Conservation (phyloP, 2,329 filamentous ascomycete genomes). For the Sclerotinia sclerotiorum region DNA sequence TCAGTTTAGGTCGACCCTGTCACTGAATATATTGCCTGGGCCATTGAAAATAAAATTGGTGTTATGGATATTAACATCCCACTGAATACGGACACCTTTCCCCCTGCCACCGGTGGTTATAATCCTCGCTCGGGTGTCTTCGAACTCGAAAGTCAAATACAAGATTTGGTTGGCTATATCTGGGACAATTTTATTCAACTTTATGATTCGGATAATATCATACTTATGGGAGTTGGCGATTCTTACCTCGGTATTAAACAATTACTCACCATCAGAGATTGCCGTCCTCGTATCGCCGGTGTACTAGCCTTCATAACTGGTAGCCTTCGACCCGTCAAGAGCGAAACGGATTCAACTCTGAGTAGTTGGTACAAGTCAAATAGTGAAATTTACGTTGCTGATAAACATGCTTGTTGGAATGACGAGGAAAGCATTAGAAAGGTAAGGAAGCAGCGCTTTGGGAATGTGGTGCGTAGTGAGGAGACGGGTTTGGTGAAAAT, state of each 20-base stretch:
- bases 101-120: slow-evolving; percentile 8
- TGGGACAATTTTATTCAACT: slow-evolving; percentile 98
- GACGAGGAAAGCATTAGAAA: slow-evolving; percentile 60
- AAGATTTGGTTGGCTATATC: slow-evolving; percentile 78
- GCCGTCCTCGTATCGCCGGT: slow-evolving; percentile 66
- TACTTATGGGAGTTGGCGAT: slow-evolving; percentile 86
- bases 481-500: slow-evolving; percentile 53
- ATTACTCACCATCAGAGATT: slow-evolving; percentile 73
- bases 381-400: slow-evolving; percentile 75
- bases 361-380: slow-evolving; percentile 81
- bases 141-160: slow-evolving; percentile 52
- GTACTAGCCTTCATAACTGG: slow-evolving; percentile 82
- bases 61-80: slow-evolving; percentile 93
- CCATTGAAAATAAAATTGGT: slow-evolving; percentile 70
- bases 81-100: slow-evolving; percentile 14
- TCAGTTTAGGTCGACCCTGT: slow-evolving; percentile 61
- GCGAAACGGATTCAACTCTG: slow-evolving; percentile 71
- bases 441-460: slow-evolving; percentile 60
- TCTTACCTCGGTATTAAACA: slow-evolving; percentile 82
- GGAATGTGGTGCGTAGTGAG: slow-evolving; percentile 55
- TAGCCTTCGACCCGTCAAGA: slow-evolving; percentile 73
- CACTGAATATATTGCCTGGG: slow-evolving; percentile 82
- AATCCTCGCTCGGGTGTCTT: slow-evolving; percentile 49
- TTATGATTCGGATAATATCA: slow-evolving; percentile 66
- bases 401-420: slow-evolving; percentile 73